phyloP scores from a whole-genome alignment of 306 rosid genomes.

The Canavalia gladiata region DNA sequence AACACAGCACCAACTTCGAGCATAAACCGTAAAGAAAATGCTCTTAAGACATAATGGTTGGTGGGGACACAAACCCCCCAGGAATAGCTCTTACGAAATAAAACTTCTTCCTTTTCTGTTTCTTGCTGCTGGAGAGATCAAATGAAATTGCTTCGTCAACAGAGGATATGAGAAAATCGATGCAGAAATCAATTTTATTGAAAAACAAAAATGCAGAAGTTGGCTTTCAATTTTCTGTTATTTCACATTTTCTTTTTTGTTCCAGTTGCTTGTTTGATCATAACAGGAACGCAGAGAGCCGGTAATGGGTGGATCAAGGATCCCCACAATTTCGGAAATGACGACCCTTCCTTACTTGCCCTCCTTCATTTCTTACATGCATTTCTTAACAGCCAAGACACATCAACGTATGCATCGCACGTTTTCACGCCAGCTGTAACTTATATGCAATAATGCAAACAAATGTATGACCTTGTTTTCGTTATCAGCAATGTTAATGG shows the following conservation, averaged over 20 bases:
- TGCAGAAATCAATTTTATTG: background rate
- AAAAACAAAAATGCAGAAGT: background rate
- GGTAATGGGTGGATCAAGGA: constrained; percentile 53
- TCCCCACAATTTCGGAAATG: constrained; percentile 63
- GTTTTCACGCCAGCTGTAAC: constrained; percentile 24
- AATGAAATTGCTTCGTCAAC: constrained; percentile 21
- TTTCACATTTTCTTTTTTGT: background rate
- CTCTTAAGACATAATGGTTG: background rate
- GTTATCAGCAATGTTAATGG: background rate
- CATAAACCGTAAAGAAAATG: background rate
- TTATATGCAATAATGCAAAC: background rate
- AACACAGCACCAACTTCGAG: background rate
- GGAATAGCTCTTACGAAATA: background rate
- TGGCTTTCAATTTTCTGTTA: constrained; percentile 15
- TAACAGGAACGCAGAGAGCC: constrained; percentile 56
- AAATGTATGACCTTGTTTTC: constrained; percentile 1
- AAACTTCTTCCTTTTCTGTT: constrained; percentile 24
- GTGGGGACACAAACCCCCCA: background rate
- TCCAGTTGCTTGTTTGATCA: constrained; percentile 39
- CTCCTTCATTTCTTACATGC: background rate
- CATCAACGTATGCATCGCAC: constrained; percentile 9
- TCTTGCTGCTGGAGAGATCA: constrained; percentile 27
- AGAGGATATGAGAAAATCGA: constrained; percentile 32
- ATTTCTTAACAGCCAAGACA: background rate
- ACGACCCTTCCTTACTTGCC: background rate